A percentile compares a stretch with the other conserved stretches of the same genome.
phyloP scores from a whole-genome alignment of 2,329 filamentous ascomycete genomes.

The Beauveria bassiana region DNA sequence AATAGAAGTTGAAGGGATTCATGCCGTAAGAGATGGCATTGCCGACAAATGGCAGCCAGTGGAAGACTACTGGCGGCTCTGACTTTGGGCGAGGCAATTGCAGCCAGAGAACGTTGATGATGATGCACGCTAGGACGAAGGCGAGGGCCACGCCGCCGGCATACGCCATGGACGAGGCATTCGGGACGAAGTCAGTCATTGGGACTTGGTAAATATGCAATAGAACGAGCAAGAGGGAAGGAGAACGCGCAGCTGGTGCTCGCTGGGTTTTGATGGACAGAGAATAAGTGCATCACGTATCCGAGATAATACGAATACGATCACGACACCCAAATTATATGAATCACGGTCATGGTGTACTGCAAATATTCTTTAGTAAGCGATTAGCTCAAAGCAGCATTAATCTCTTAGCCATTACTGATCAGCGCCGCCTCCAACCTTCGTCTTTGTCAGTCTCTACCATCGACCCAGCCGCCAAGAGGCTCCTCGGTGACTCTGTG shows the following conservation, averaged over 20 bases:
- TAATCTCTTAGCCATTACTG: not conserved
- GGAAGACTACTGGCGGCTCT: slow-evolving; percentile 48
- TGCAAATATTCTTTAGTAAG: not conserved
- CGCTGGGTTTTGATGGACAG: not conserved
- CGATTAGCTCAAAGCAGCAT: not conserved
- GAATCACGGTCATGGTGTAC: not conserved
- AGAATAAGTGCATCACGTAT: not conserved
- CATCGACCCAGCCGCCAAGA: not conserved
- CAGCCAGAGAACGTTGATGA: not conserved
- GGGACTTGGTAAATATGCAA: not conserved
- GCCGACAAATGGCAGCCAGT: slow-evolving; percentile 56
- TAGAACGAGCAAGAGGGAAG: not conserved
- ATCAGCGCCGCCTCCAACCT: not conserved
- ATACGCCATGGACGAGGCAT: not conserved
- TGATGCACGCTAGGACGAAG: not conserved
- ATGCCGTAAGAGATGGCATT: slow-evolving; percentile 67
- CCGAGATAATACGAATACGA: not conserved
- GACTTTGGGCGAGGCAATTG: not conserved
- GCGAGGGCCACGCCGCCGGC: not conserved
- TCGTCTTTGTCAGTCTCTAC: not conserved
- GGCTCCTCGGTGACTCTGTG: not conserved
- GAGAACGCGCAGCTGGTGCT: not conserved
- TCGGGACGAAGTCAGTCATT: not conserved
- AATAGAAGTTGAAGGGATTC: slow-evolving; percentile 62
- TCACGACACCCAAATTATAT: not conserved